Conservation (phyloP, 1,139 yeast species). For the Scheffersomyces cryptocercus region DNA sequence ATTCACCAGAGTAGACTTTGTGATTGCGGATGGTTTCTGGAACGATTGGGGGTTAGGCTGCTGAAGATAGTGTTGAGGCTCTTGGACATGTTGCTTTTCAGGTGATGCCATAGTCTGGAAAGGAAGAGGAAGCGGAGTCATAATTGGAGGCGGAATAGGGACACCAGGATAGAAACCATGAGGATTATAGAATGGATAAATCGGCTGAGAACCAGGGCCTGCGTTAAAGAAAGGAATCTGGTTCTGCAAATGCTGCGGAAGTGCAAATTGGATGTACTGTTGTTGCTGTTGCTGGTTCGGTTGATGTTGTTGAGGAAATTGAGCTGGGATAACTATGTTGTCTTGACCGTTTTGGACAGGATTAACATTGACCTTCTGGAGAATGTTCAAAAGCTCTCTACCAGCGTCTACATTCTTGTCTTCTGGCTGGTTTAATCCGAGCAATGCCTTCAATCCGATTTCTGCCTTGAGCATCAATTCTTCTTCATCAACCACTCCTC, state of each 20-base stretch:
- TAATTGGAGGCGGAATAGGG: constrained; percentile 4
- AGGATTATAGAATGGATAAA: constrained; percentile 15
- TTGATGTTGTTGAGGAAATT: too few relatives aligned
- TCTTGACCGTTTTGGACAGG: constrained; percentile 7
- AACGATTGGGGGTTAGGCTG: constrained; percentile 48
- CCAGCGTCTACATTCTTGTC: constrained; percentile 60
- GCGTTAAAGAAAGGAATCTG: constrained; percentile 29
- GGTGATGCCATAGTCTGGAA: constrained; percentile 3
- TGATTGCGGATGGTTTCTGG: constrained; percentile 40
- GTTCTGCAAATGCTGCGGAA: constrained; percentile 33
- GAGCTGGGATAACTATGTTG: constrained; percentile 6
- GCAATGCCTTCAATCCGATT: constrained; percentile 57
- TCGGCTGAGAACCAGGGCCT: constrained; percentile 8
- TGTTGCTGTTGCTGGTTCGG: constrained; percentile 4
- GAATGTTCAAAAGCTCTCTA: constrained; percentile 66
- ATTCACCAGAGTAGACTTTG: constrained; percentile 38
- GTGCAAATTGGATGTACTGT: constrained; percentile 21
- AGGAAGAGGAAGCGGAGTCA: constrained; percentile 3
- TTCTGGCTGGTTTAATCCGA: constrained; percentile 50
- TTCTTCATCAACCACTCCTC: constrained; percentile 56
- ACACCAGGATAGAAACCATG: constrained; percentile 6
- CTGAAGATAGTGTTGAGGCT: constrained; percentile 6
- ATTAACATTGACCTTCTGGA: constrained; percentile 43
- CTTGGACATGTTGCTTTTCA: constrained; percentile 4
- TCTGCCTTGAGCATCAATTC: constrained; percentile 60